Base-by-base conservation (phyloP, 148 eudicot species). In the Nepenthes mirabilis region DNA sequence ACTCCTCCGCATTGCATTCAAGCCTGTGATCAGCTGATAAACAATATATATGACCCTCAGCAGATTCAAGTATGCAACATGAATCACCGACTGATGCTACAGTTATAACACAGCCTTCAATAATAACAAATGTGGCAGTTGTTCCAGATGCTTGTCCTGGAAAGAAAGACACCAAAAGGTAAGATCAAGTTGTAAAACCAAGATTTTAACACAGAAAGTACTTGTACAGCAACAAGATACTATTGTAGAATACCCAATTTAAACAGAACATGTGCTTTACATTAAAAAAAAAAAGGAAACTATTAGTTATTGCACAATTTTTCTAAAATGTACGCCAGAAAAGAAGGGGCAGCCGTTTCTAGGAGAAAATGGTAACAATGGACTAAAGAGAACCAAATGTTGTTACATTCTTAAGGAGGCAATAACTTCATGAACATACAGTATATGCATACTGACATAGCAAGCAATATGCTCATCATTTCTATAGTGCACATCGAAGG, bases 31-130 rank as follows among this genome's bases (percentile, higher is more conserved):
- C 98, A 65, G 96, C 96, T 51, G 98, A 88, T 50, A 93, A 68
- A 75, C 78, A 77, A 69, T 78, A 74, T 73, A 93, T 66, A 56
- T 65, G 82, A 33, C 98, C 98, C 37, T 93, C 98, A 67, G 90
- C 78, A 14, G 98, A 83, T 79, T 93, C 98, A 70, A 93, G 73
- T 62, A 93, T 70, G 66, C 91, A 90, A 69, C 81, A 95, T 11
- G 98, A 93, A 65, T 93, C 98, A 62, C 98, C 98, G 60, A 93
- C 96, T 47, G 98, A 93, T 55, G 96, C 98, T 63, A 93, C 96
- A 43, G 98, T 85, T 61, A 86, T 48, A 45, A 79, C 79, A 86
- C 91, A 86, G 61, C 98, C 98, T 78, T 93, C 98, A 65, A 93
- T 86, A 66, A 93, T 86, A 64, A 75, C 91, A 79, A 93, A 85